phyloP scores from a whole-genome alignment of 768 basidiomycete species.

The Polyporus arcularius region DNA sequence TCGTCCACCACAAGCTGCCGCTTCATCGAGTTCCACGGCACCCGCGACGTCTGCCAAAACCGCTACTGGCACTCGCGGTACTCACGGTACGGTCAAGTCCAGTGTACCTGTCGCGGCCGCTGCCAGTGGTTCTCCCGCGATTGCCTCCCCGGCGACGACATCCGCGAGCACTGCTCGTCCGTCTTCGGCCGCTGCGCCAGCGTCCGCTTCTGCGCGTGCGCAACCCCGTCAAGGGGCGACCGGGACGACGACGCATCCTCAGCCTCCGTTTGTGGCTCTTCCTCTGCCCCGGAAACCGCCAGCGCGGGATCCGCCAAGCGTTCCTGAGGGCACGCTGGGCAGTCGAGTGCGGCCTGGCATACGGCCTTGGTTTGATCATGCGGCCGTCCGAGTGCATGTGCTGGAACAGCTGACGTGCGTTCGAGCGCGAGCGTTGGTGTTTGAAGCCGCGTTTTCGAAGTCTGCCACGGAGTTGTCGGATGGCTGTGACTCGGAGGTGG shows the following conservation, averaged over 20 bases:
- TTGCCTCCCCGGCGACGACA: background rate
- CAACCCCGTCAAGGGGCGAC: background rate
- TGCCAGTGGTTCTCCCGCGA: background rate
- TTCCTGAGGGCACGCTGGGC: constrained; percentile 21
- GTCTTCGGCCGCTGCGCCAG: background rate
- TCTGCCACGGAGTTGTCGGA: too few species aligned
- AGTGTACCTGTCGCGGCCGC: background rate
- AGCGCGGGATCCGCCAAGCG: background rate
- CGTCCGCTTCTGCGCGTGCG: background rate
- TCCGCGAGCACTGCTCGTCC: background rate
- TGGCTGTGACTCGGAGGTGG: too few species aligned
- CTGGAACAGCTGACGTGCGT: background rate
- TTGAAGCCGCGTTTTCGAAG: background rate
- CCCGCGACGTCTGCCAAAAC: background rate
- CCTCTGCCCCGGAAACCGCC: constrained; percentile 1
- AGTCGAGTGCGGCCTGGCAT: constrained; percentile 7
- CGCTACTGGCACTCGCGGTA: background rate
- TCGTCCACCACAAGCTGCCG: background rate
- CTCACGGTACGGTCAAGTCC: background rate
- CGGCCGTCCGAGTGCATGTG: constrained; percentile 3
- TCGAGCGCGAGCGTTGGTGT: background rate
- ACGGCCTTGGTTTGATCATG: constrained; percentile 15
- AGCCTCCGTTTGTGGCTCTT: background rate
- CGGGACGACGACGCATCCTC: background rate
- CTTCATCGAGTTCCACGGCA: background rate